Evolutionary conservation across 805 yeast genomes (phyloP).

Genomic region (Maudiozyma pseudohumilis): DNA sequence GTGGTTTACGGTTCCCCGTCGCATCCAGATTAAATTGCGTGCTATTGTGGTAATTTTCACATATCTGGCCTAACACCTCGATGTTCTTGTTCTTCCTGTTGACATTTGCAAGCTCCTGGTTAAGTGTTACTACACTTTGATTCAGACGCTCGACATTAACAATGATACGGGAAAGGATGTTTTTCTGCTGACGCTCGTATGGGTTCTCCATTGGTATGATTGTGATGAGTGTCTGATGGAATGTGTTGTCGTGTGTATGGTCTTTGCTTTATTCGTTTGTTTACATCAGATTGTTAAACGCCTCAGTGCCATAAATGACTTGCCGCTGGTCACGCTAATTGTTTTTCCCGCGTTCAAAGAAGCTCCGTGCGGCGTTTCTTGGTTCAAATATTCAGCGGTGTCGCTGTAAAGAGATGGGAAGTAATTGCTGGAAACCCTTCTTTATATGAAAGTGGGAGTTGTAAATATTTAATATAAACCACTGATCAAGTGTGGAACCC

Average conservation of each 20-base stretch:
- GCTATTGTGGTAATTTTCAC: conserved; percentile 66
- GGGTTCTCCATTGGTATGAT: conserved; percentile 67
- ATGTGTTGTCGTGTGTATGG: background rate
- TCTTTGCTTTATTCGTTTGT: background rate
- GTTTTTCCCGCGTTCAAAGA: too few species aligned
- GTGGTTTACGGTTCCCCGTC: conserved; percentile 44
- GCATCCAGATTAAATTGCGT: conserved; percentile 61
- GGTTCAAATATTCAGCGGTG: too few species aligned
- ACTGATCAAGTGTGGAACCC: too few species aligned
- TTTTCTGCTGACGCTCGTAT: conserved; percentile 72
- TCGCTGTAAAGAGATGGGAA: too few species aligned
- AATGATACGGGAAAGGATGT: conserved; percentile 64
- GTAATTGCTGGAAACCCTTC: too few species aligned
- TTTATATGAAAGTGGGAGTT: too few species aligned
- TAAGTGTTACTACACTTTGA: conserved; percentile 56
- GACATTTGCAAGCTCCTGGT: conserved; percentile 48
- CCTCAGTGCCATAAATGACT: too few species aligned
- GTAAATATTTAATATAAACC: too few species aligned
- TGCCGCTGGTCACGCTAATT: too few species aligned
- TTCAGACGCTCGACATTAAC: conserved; percentile 68
- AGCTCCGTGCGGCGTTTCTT: too few species aligned
- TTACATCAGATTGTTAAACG: too few species aligned
- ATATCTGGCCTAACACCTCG: conserved; percentile 64
- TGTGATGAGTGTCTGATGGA: background rate
- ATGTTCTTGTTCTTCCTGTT: conserved; percentile 59